Base-by-base conservation (phyloP, 805 yeast genomes). In the Cyberlindnera mississippiensis region DNA sequence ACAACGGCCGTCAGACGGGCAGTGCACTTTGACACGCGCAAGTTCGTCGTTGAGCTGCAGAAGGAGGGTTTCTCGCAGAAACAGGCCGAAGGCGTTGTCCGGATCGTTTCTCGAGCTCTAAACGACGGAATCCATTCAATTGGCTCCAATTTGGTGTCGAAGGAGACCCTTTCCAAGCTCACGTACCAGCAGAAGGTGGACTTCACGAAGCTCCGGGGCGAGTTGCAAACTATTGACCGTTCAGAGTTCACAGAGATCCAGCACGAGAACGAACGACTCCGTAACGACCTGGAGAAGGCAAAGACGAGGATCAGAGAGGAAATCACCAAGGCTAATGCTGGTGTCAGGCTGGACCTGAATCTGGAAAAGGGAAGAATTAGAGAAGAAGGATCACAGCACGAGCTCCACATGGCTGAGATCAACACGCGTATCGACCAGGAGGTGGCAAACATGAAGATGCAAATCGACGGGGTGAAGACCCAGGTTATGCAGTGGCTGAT, bases 401-500 rank as follows among this genome's bases (percentile, higher is more conserved):
- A 91, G 62, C 75, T 88, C 61, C 88, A 89, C 61, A 87, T 93
- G 45, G 93, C 88, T 61, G 99, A 93, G 57, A 88, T 96, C 3
- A 95, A 89, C 59, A 87, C 96, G 4, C 73, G 96, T 49, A 90
- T 93, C 41, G 97, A 93, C 61, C 96, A 93, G 63, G 99, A 93
- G 57, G 83, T 93, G 20, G 83, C 91, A 30, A 91, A 93, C 60
- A 86, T 93, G 78, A 90, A 86, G 63, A 86, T 90, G 72, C 96
- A 91, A 64, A 89, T 93, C 51, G 96, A 93, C 57, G 80, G 87
- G 33, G 96, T 91, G 26, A 93, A 93, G 67, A 87, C 96, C 2
- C 97, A 93, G 62, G 97, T 93, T 37, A 78, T 89, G 82, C 99
- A 93, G 66, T 93, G 99, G 99, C 74, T 93, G 49, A 88, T 93